phyloP scores from a whole-genome alignment of 148 eudicot species.

The Camellia granthamiana region DNA sequence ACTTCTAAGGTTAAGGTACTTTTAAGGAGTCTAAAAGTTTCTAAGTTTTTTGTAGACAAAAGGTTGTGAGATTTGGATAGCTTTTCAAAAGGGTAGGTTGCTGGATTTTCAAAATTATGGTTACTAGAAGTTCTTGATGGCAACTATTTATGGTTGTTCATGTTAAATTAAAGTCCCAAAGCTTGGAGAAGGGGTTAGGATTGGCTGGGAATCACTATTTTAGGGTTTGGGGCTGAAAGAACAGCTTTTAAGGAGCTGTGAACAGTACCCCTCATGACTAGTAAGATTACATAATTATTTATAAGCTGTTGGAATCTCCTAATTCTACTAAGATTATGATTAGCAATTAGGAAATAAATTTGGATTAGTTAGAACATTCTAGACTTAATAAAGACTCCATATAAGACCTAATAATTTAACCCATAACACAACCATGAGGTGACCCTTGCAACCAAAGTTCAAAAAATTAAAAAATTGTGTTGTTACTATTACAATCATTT shows the following conservation, averaged over 20 bases:
- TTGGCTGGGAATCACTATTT: not conserved
- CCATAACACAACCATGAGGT: not conserved
- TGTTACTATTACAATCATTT: not conserved
- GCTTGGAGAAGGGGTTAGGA: not conserved
- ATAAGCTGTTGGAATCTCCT: not conserved
- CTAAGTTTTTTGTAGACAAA: not conserved
- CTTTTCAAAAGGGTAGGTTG: not conserved
- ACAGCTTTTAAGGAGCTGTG: not conserved
- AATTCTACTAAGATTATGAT: not conserved
- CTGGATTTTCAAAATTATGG: not conserved
- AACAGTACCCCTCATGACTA: not conserved
- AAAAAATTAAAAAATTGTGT: not conserved
- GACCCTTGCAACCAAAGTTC: not conserved
- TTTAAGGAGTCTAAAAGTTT: not conserved
- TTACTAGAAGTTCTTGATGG: not conserved
- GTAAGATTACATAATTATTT: not conserved
- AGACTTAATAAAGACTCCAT: not conserved
- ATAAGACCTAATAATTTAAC: not conserved
- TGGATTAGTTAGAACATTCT: not conserved
- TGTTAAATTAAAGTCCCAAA: not conserved
- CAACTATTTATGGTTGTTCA: not conserved
- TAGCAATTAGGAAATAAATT: not conserved
- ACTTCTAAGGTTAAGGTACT: not conserved
- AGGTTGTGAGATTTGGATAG: no score
- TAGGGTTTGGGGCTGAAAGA: not conserved